Evolutionary conservation across 1,284 basidiomycete species (phyloP).

Genomic region (Ustilago vetiveriae): DNA sequence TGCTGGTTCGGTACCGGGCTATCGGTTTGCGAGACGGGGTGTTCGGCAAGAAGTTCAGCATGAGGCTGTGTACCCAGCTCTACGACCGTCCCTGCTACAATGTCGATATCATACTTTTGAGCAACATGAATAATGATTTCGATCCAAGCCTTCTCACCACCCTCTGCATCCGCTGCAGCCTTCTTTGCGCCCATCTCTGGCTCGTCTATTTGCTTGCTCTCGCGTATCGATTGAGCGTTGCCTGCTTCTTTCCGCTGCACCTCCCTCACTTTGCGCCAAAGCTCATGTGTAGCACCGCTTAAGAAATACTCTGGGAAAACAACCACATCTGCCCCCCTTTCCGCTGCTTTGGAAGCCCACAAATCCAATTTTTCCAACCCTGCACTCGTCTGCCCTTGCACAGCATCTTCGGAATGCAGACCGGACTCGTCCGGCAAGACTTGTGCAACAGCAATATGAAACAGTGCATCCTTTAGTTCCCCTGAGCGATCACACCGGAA

Average conservation of each 20-base stretch:
- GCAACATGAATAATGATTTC: constrained; percentile 45
- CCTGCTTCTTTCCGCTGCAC: constrained; percentile 12
- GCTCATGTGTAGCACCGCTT: constrained; percentile 56
- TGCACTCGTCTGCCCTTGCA: background rate
- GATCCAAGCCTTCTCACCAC: constrained; percentile 51
- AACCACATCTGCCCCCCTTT: constrained; percentile 53
- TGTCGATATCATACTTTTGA: constrained; percentile 52
- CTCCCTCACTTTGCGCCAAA: constrained; percentile 36
- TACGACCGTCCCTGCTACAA: constrained; percentile 64
- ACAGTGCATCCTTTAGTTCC: constrained; percentile 14
- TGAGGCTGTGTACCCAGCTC: constrained; percentile 47
- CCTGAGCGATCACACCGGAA: constrained; percentile 5
- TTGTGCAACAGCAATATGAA: constrained; percentile 43
- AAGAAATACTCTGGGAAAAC: constrained; percentile 66
- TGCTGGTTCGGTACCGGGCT: background rate
- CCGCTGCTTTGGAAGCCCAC: constrained; percentile 34
- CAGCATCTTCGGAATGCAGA: constrained; percentile 7
- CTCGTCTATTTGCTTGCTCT: background rate
- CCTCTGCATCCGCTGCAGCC: constrained; percentile 21
- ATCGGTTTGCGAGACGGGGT: constrained; percentile 13
- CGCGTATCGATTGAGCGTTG: background rate
- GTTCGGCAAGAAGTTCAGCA: constrained; percentile 12
- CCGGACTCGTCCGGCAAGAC: constrained; percentile 39
- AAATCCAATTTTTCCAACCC: constrained; percentile 42
- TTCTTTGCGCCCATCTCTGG: background rate